Percentiles rank a stretch among this genome's conserved stretches.
These are phyloP conservation scores for Fraxinus latifolia DNA, from an alignment of 305 asterid species.

Conservation along the genomic window DNA sequence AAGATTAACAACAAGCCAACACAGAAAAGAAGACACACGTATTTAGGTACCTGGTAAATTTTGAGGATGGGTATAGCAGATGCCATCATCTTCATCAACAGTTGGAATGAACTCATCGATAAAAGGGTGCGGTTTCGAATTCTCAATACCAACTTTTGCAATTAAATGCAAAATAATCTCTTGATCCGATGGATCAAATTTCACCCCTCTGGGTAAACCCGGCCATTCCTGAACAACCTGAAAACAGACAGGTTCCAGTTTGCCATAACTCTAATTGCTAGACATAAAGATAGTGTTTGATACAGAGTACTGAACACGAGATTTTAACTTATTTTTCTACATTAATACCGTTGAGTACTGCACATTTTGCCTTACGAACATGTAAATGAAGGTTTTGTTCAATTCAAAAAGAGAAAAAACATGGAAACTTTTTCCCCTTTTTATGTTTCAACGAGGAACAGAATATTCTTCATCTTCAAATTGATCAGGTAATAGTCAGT, in stretches of 20 bases:
- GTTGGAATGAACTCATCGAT: constrained; percentile 80
- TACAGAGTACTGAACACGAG: neutral
- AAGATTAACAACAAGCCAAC: neutral
- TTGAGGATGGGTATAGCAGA: constrained; percentile 90
- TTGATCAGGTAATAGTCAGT: neutral
- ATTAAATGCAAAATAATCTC: constrained; percentile 83
- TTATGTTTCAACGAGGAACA: neutral
- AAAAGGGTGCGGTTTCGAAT: constrained; percentile 62
- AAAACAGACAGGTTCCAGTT: constrained; percentile 6
- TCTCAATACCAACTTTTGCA: constrained; percentile 55
- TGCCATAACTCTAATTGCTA: neutral
- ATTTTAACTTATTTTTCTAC: neutral
- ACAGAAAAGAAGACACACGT: neutral
- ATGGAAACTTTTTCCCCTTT: neutral
- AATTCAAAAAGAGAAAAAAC: neutral
- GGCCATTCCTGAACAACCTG: constrained; percentile 90
- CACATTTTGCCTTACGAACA: neutral
- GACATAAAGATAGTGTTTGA: neutral
- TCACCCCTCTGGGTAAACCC: constrained; percentile 91
- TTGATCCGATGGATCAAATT: constrained; percentile 90
- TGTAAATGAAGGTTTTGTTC: neutral
- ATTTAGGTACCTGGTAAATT: constrained; percentile 67
- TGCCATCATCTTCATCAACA: constrained; percentile 78
- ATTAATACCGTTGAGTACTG: neutral
- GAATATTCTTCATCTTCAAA: neutral